These are phyloP conservation scores for Orbilia oligospora DNA, from an alignment of 2,329 filamentous ascomycete species.

Conservation along the genomic window DNA sequence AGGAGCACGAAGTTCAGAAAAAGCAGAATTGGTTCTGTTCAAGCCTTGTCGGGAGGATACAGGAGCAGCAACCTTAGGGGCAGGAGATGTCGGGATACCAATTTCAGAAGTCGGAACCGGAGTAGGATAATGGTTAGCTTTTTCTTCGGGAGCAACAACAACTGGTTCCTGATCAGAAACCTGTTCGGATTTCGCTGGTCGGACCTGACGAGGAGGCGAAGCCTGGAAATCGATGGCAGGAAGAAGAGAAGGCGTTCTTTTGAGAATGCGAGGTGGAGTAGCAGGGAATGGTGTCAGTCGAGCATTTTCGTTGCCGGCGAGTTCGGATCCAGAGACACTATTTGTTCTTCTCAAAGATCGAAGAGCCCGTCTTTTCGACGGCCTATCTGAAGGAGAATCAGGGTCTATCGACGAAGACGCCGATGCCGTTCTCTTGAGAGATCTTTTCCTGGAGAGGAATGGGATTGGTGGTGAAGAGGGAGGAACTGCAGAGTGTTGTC, in stretches of 20 bases:
- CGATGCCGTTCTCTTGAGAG: conserved; percentile 53
- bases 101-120: conserved; percentile 95
- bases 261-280: conserved; percentile 68
- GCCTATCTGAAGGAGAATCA: conserved; percentile 48
- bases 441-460: conserved; percentile 32
- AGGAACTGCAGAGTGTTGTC: conserved; percentile 40
- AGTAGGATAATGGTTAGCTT: conserved; percentile 80
- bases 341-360: conserved; percentile 41
- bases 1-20: conserved; percentile 82
- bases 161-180: conserved; percentile 65
- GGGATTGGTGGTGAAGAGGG: conserved; percentile 46
- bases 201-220: conserved; percentile 81
- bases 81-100: conserved; percentile 88
- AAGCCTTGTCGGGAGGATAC: conserved; percentile 71
- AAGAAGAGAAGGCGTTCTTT: conserved; percentile 78
- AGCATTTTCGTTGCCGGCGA: conserved; percentile 34
- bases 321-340: conserved; percentile 39
- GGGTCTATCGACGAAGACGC: conserved; percentile 52
- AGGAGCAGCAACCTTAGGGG: conserved; percentile 71
- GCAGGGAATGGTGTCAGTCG: conserved; percentile 31
- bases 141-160: background rate
- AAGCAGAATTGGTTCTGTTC: conserved; percentile 75
- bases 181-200: conserved; percentile 72
- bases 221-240: conserved; percentile 79
- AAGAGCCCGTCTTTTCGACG: conserved; percentile 46